Conservation (phyloP, 2,329 filamentous ascomycete genomes). For the Scleromitrula shiraiana region DNA sequence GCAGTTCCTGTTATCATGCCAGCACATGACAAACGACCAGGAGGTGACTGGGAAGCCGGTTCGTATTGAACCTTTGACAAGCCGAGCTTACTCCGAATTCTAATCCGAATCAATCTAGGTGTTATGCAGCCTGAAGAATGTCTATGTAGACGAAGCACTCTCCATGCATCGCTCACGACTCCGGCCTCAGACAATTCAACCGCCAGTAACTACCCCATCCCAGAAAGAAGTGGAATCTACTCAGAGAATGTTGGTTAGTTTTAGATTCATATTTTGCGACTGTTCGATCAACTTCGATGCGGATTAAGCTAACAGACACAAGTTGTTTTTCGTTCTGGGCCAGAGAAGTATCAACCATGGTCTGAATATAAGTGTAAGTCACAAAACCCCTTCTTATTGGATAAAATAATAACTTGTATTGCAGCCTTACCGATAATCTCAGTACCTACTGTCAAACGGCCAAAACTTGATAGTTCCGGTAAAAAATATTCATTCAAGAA, state of each 20-base stretch:
- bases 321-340: slow-evolving; percentile 63
- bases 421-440: slow-evolving; percentile 61
- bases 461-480: slow-evolving; percentile 62
- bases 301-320: not conserved
- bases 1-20: slow-evolving; percentile 31
- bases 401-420: too few relatives aligned
- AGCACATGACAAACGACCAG: slow-evolving; percentile 68
- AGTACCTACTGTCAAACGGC: slow-evolving; percentile 62
- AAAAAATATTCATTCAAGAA: slow-evolving; percentile 62
- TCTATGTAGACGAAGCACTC: slow-evolving; percentile 65
- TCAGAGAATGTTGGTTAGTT: slow-evolving; percentile 57
- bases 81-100: not conserved
- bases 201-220: slow-evolving; percentile 60
- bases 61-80: slow-evolving; percentile 21
- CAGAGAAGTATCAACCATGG: slow-evolving; percentile 54
- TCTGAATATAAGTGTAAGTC: slow-evolving; percentile 37
- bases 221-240: slow-evolving; percentile 60
- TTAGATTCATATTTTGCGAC: not conserved
- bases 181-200: slow-evolving; percentile 44
- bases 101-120: slow-evolving; percentile 30
- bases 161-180: slow-evolving; percentile 59
- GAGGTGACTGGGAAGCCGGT: slow-evolving; percentile 71
- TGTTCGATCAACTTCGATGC: not conserved
- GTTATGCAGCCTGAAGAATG: slow-evolving; percentile 61
- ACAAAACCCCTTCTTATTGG: not conserved